Evolutionary conservation across 768 basidiomycete species (phyloP).

Genomic region (Leccinum rimulosum): DNA sequence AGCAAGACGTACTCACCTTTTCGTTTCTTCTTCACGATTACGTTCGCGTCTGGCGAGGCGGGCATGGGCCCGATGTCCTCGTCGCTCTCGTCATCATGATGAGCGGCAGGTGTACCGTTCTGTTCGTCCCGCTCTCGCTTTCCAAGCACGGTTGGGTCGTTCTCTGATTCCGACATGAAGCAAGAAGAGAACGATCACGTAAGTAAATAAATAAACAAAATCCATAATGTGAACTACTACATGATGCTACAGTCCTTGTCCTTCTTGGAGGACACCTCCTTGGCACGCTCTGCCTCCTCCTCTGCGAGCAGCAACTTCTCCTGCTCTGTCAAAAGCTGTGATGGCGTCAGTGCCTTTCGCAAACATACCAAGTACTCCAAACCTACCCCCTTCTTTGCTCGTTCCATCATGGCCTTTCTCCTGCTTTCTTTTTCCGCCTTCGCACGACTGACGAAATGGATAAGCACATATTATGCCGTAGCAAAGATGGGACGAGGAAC

Average conservation of each 20-base stretch:
- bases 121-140: constrained; percentile 52
- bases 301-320: constrained; percentile 60
- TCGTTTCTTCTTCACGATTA: constrained; percentile 67
- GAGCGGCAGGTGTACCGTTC: constrained; percentile 6
- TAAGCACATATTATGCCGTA: constrained; percentile 48
- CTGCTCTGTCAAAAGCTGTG: constrained; percentile 56
- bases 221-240: constrained; percentile 32
- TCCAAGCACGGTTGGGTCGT: constrained; percentile 56
- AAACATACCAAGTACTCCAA: neutral
- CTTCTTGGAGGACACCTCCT: constrained; percentile 23
- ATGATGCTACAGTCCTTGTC: constrained; percentile 57
- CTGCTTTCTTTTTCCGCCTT: constrained; percentile 72
- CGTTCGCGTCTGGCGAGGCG: constrained; percentile 42
- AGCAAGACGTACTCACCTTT: constrained; percentile 56
- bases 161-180: constrained; percentile 45
- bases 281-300: constrained; percentile 44
- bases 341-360: neutral
- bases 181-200: constrained; percentile 10
- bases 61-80: constrained; percentile 92
- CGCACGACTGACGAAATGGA: constrained; percentile 52
- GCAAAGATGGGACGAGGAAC: constrained; percentile 68
- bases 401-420: constrained; percentile 65
- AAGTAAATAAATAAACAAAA: neutral
- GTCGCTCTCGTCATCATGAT: constrained; percentile 51
- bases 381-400: constrained; percentile 75